Conservation (phyloP, 1,139 yeast genomes). For the Suhomyces atakaporum region DNA sequence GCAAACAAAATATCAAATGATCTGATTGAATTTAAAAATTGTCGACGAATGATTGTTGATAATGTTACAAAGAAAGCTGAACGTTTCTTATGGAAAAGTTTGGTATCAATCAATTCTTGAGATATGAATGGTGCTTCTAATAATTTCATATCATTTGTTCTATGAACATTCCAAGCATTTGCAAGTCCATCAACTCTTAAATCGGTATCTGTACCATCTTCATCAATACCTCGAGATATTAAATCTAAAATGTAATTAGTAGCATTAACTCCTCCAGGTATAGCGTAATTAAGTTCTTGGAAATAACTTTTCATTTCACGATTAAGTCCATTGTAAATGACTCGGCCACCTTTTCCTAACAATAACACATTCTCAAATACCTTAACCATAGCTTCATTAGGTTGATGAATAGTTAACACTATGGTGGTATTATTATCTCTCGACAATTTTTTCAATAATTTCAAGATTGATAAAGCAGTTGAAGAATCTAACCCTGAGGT, state of each 20-base stretch:
- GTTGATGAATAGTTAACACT: constrained; percentile 83
- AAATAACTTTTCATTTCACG: constrained; percentile 48
- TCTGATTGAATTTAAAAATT: constrained; percentile 52
- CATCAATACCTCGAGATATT: constrained; percentile 51
- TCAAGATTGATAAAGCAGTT: constrained; percentile 70
- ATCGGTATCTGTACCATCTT: constrained; percentile 30
- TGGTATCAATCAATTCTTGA: constrained; percentile 7
- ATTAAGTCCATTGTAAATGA: constrained; percentile 60
- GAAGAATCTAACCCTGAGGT: constrained; percentile 86
- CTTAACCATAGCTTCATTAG: constrained; percentile 64
- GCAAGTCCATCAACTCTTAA: constrained; percentile 39
- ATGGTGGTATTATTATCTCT: constrained; percentile 63
- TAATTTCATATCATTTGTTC: neutral
- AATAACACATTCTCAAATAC: constrained; percentile 68
- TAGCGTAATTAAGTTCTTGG: constrained; percentile 45
- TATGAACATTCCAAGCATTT: constrained; percentile 34
- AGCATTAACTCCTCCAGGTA: constrained; percentile 62
- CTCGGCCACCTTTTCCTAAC: constrained; percentile 71
- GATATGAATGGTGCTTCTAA: constrained; percentile 1
- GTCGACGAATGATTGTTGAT: constrained; percentile 35
- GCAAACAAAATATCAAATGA: constrained; percentile 65
- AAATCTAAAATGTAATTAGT: constrained; percentile 77
- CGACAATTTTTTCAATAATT: constrained; percentile 59
- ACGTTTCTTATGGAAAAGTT: constrained; percentile 7
- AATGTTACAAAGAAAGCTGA: constrained; percentile 25